phyloP scores from a whole-genome alignment of 352 stramenopile genomes.

The Pythium graminicola region DNA sequence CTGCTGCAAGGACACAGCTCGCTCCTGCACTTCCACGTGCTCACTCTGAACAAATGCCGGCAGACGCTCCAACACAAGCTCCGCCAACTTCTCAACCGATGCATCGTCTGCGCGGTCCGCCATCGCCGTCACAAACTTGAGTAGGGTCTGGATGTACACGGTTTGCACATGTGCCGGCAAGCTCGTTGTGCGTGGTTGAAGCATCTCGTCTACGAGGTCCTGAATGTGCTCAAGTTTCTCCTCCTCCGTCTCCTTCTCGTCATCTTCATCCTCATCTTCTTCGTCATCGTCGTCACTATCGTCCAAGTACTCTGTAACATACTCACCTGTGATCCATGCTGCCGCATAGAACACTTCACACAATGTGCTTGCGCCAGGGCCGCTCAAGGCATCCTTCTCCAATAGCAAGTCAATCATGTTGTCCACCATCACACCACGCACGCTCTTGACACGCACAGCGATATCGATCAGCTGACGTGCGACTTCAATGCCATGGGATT shows the following conservation, averaged over 20 bases:
- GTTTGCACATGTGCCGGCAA: slow-evolving; percentile 87
- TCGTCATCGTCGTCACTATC: slow-evolving; percentile 71
- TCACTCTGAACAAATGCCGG: slow-evolving; percentile 86
- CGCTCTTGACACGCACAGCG: slow-evolving; percentile 93
- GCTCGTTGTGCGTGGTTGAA: slow-evolving; percentile 71
- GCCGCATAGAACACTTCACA: slow-evolving; percentile 93
- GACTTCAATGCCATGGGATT: slow-evolving; percentile 81
- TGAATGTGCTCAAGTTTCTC: slow-evolving; percentile 86
- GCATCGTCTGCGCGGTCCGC: slow-evolving; percentile 64
- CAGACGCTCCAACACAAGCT: slow-evolving; percentile 81
- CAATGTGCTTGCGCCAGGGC: slow-evolving; percentile 74
- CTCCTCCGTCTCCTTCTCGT: slow-evolving; percentile 60
- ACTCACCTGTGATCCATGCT: slow-evolving; percentile 98
- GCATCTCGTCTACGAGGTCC: slow-evolving; percentile 71
- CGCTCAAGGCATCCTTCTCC: slow-evolving; percentile 75
- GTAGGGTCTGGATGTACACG: slow-evolving; percentile 92
- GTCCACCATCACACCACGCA: slow-evolving; percentile 93
- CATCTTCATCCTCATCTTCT: slow-evolving; percentile 74
- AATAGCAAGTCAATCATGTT: slow-evolving; percentile 93
- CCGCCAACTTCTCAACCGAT: slow-evolving; percentile 79
- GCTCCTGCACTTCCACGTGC: slow-evolving; percentile 94
- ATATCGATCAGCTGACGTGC: slow-evolving; percentile 96
- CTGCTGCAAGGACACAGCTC: slow-evolving; percentile 83
- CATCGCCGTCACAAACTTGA: slow-evolving; percentile 85
- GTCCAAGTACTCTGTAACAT: slow-evolving; percentile 88